A percentile compares a stretch with the other conserved stretches of the same genome.
Conservation (phyloP, 352 stramenopile species). For the Pythium oligandrum region DNA sequence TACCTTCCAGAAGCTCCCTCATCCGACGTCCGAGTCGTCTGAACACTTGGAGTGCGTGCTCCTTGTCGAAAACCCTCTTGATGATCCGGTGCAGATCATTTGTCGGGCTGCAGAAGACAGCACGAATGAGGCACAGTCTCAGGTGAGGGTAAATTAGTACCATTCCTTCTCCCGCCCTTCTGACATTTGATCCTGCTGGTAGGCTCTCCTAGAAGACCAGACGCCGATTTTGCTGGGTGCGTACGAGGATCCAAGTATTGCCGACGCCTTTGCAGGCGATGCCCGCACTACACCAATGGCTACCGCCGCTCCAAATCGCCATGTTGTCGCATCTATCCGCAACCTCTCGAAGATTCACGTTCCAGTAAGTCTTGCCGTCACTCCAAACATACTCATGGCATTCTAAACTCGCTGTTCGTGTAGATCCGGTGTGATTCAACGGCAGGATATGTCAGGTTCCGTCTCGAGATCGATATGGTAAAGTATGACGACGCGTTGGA, state of each 20-base stretch:
- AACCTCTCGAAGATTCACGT: slow-evolving; percentile 15
- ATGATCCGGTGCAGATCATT: slow-evolving; percentile 65
- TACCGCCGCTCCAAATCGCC: slow-evolving; percentile 31
- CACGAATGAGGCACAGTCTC: not conserved
- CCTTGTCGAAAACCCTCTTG: slow-evolving; percentile 79
- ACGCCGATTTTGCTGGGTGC: slow-evolving; percentile 62
- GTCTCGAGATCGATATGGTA: slow-evolving; percentile 57
- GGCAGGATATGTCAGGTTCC: slow-evolving; percentile 22
- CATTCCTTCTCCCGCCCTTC: slow-evolving; percentile 2
- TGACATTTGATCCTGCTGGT: slow-evolving; percentile 1
- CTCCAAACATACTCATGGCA: slow-evolving; percentile 37
- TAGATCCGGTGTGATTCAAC: slow-evolving; percentile 16
- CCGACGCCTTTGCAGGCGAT: slow-evolving; percentile 52
- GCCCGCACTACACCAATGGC: slow-evolving; percentile 2
- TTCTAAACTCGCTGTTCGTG: not conserved
- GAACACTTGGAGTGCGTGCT: slow-evolving; percentile 40
- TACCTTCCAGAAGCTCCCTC: slow-evolving; percentile 60
- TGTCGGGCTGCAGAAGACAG: slow-evolving; percentile 18
- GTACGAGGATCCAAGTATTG: slow-evolving; percentile 83
- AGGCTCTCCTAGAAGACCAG: slow-evolving; percentile 47
- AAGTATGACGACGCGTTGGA: slow-evolving; percentile 59
- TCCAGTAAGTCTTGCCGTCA: slow-evolving; percentile 3
- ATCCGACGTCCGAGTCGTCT: slow-evolving; percentile 4
- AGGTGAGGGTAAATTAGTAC: not conserved
- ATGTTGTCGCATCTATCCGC: slow-evolving; percentile 40